phyloP scores from a whole-genome alignment of 768 basidiomycete species.

The Pleurotus ostreatus region DNA sequence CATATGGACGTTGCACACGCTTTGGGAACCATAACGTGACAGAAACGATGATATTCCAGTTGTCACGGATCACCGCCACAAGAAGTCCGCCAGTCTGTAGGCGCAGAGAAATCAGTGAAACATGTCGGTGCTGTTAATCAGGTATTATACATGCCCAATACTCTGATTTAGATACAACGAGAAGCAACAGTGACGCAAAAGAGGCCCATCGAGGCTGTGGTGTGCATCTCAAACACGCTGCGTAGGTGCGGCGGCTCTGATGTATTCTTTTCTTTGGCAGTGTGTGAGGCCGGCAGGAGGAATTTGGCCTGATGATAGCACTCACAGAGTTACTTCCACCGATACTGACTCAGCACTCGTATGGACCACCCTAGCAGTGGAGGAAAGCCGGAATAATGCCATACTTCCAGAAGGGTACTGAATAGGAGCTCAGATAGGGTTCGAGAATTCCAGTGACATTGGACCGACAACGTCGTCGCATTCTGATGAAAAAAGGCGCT shows the following conservation, averaged over 20 bases:
- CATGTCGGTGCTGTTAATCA: background rate
- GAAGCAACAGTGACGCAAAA: background rate
- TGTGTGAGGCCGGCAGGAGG: background rate
- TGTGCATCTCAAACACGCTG: background rate
- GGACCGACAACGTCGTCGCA: background rate
- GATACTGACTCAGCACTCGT: background rate
- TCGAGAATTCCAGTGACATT: background rate
- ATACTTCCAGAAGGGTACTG: conserved; percentile 6
- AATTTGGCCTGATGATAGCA: background rate
- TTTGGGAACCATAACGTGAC: background rate
- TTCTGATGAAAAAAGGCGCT: background rate
- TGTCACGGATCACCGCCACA: conserved; percentile 3
- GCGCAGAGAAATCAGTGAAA: background rate
- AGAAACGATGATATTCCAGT: background rate
- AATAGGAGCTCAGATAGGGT: conserved; percentile 6
- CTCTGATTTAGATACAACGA: background rate
- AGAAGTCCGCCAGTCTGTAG: background rate
- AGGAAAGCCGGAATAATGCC: background rate
- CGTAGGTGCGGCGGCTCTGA: background rate
- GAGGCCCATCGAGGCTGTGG: conserved; percentile 2
- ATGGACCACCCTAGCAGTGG: background rate
- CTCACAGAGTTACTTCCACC: conserved; percentile 6
- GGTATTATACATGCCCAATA: background rate
- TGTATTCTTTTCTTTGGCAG: conserved; percentile 1
- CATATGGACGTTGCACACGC: conserved; percentile 1